Evolutionary conservation across 2,329 filamentous ascomycete species (phyloP).

Genomic region (Ceratocystis lukuohia): DNA sequence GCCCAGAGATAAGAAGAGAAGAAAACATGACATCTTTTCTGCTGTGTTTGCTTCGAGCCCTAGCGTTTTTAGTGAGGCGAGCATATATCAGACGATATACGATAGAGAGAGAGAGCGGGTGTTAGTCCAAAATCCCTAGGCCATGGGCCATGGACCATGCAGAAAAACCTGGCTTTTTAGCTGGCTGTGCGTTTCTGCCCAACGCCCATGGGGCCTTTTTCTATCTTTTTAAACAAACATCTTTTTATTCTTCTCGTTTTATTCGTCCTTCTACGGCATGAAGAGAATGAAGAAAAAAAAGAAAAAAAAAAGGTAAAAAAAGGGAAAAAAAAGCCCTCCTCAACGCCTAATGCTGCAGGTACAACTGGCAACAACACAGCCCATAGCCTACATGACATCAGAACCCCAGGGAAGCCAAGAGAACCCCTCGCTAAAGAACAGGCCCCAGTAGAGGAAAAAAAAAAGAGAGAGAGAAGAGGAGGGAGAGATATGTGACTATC

Average conservation of each 20-base stretch:
- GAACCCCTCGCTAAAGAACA: not conserved
- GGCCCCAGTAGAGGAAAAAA: not conserved
- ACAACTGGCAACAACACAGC: slow-evolving; percentile 12
- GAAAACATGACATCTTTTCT: no score
- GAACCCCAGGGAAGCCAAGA: not conserved
- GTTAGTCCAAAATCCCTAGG: not conserved
- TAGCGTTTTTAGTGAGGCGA: not conserved
- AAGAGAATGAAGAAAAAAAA: not conserved
- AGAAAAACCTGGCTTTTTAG: not conserved
- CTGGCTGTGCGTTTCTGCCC: not conserved
- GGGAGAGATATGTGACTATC: no score
- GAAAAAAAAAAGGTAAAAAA: not conserved
- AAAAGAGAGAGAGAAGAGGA: not conserved
- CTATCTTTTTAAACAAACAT: not conserved
- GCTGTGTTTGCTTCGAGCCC: no score
- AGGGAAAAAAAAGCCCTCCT: not conserved
- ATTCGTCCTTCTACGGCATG: no score
- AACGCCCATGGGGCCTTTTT: not conserved
- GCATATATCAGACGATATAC: not conserved
- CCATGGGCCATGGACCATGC: not conserved
- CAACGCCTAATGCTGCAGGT: slow-evolving; percentile 10
- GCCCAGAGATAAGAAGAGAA: no score
- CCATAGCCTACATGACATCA: not conserved
- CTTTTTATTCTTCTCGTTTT: not conserved
- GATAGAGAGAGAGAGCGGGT: no score